These are phyloP conservation scores for Yarrowia bubula DNA, from an alignment of 805 yeast genomes.

Conservation along the genomic window DNA sequence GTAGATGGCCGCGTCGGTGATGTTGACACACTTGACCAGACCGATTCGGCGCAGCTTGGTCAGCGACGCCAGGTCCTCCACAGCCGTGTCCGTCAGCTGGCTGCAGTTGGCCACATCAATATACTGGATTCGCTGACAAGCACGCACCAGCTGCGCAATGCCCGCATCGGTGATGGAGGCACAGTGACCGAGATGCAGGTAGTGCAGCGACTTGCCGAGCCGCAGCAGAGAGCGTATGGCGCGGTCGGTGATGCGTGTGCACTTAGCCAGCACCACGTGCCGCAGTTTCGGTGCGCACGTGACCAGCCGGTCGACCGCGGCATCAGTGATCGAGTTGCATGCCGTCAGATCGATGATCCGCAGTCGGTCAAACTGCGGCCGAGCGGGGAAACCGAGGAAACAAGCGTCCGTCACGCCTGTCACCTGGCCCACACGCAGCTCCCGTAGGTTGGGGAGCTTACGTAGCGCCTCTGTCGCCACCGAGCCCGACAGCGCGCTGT, in stretches of 20 bases:
- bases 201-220: slow-evolving; percentile 77
- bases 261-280: slow-evolving; percentile 85
- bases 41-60: slow-evolving; percentile 88
- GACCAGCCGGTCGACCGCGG: slow-evolving; percentile 69
- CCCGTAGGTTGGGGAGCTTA: slow-evolving; percentile 71
- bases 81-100: slow-evolving; percentile 79
- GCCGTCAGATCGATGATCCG: slow-evolving; percentile 83
- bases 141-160: slow-evolving; percentile 66
- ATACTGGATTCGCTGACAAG: slow-evolving; percentile 82
- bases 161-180: slow-evolving; percentile 86
- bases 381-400: slow-evolving; percentile 53
- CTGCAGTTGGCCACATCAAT: slow-evolving; percentile 94
- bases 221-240: slow-evolving; percentile 68
- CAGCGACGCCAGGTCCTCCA: slow-evolving; percentile 69
- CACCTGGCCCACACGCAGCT: slow-evolving; percentile 77
- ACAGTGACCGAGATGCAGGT: slow-evolving; percentile 93
- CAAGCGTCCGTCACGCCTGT: slow-evolving; percentile 65
- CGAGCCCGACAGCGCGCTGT: slow-evolving; percentile 69
- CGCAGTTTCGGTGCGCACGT: slow-evolving; percentile 78
- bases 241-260: slow-evolving; percentile 80
- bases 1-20: slow-evolving; percentile 79
- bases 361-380: slow-evolving; percentile 54
- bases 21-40: slow-evolving; percentile 82
- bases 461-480: slow-evolving; percentile 57
- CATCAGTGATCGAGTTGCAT: slow-evolving; percentile 78